Evolutionary conservation across 179 eudicot genomes (phyloP).

Genomic region (Dionaea muscipula): DNA sequence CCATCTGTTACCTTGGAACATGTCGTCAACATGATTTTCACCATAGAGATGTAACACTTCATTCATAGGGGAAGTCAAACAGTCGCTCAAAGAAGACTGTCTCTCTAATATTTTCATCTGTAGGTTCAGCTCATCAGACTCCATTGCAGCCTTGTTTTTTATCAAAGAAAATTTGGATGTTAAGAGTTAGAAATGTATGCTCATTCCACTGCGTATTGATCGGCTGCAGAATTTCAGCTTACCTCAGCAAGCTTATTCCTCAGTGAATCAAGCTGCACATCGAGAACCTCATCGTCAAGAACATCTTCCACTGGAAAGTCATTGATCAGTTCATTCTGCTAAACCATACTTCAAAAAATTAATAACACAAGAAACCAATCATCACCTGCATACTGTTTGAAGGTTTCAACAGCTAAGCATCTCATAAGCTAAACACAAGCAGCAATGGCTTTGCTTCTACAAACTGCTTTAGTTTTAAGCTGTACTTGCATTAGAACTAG

Average conservation of each 20-base stretch:
- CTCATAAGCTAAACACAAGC: too few relatives aligned
- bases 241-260: conserved; percentile 50
- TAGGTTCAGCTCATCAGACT: conserved; percentile 43
- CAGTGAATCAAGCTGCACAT: conserved; percentile 43
- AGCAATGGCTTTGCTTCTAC: too few relatives aligned
- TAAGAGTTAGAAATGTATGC: conserved; percentile 3
- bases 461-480: too few relatives aligned
- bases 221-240: conserved; percentile 9
- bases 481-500: too few relatives aligned
- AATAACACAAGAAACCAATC: background rate
- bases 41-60: conserved; percentile 51
- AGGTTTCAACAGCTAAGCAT: too few relatives aligned
- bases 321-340: conserved; percentile 34
- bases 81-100: conserved; percentile 31
- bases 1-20: conserved; percentile 50
- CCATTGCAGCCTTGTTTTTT: conserved; percentile 44
- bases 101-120: conserved; percentile 40
- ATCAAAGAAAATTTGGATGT: background rate
- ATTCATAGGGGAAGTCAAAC: conserved; percentile 31
- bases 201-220: conserved; percentile 4
- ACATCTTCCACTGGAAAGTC: conserved; percentile 30
- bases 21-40: conserved; percentile 23
- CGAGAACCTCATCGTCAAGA: conserved; percentile 32
- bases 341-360: conserved; percentile 7
- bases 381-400: background rate